A percentile compares a stretch with the other conserved stretches of the same genome.
Conservation (phyloP, 768 basidiomycete genomes). For the Agaricus blazei region DNA sequence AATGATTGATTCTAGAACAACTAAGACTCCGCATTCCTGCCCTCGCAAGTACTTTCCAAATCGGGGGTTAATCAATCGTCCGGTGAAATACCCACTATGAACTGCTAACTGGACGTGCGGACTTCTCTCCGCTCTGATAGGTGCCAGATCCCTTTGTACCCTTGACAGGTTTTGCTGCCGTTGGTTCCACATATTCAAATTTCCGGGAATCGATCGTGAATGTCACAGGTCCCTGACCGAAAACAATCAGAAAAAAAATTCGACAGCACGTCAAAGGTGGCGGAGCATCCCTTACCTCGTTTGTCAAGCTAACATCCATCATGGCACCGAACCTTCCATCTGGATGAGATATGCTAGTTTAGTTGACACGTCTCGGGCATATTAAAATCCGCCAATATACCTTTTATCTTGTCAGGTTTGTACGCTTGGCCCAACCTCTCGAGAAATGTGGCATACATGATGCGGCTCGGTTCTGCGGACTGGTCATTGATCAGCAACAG, state of each 20-base stretch:
- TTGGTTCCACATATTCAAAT: conserved; percentile 54
- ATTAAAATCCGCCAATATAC: conserved; percentile 30
- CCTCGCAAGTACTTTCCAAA: not conserved
- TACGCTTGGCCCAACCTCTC: conserved; percentile 63
- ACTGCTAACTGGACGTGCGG: not conserved
- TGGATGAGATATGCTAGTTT: conserved; percentile 22
- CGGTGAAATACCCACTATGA: not conserved
- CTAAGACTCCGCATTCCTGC: not conserved
- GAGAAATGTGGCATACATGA: conserved; percentile 70
- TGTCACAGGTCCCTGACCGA: conserved; percentile 71
- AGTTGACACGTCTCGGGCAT: not conserved
- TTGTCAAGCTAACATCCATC: conserved; percentile 87
- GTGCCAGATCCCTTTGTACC: not conserved
- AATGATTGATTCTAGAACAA: not conserved
- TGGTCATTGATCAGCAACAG: conserved; percentile 20
- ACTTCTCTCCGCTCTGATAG: not conserved
- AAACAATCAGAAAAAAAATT: not conserved
- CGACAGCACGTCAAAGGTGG: not conserved
- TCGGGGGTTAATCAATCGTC: not conserved
- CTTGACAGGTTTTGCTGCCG: conserved; percentile 6
- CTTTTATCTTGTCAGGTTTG: conserved; percentile 73
- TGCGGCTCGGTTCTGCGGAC: conserved; percentile 62
- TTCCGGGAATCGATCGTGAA: conserved; percentile 81
- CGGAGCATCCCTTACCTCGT: conserved; percentile 56
- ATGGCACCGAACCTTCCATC: conserved; percentile 95